A percentile compares a stretch with the other conserved stretches of the same genome.
Evolutionary conservation across 2,329 filamentous ascomycete genomes (phyloP).

Genomic region (Aureobasidium pullulans): DNA sequence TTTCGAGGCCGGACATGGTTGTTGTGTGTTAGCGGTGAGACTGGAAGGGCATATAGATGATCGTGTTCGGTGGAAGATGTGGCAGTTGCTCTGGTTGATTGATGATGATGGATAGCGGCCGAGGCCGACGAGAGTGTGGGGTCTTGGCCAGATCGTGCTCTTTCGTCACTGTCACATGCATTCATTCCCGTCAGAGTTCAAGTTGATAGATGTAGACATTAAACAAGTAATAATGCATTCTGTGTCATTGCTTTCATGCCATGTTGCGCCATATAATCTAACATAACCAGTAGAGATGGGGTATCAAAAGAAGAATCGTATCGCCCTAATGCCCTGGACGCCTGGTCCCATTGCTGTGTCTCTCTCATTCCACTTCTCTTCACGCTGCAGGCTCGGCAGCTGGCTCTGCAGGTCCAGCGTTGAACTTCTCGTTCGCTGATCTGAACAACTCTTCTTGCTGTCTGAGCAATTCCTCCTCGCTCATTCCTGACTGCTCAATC

Average conservation of each 20-base stretch:
- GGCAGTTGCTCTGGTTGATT: neutral
- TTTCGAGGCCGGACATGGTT: slow-evolving; percentile 54
- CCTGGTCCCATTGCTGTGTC: neutral
- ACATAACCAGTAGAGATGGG: slow-evolving; percentile 1
- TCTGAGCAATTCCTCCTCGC: slow-evolving; percentile 78
- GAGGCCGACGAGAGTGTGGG: slow-evolving; percentile 8
- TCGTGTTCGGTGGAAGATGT: neutral
- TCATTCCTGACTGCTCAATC: slow-evolving; percentile 88
- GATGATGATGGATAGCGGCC: neutral
- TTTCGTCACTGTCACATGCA: slow-evolving; percentile 15
- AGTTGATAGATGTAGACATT: too few relatives aligned
- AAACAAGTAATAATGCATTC: neutral
- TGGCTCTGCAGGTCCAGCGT: slow-evolving; percentile 25
- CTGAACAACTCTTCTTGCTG: slow-evolving; percentile 91
- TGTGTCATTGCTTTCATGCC: neutral
- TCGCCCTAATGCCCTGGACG: slow-evolving; percentile 5
- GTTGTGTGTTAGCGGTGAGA: slow-evolving; percentile 2
- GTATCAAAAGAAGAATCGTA: slow-evolving; percentile 12
- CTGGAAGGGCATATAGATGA: slow-evolving; percentile 5
- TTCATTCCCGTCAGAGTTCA: neutral
- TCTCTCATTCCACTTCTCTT: neutral
- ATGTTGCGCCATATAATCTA: neutral
- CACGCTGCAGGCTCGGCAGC: neutral
- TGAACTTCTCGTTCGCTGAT: slow-evolving; percentile 66
- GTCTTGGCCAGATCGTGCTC: slow-evolving; percentile 5